Base-by-base conservation (phyloP, 345 rosid species). In the Populus simonii region DNA sequence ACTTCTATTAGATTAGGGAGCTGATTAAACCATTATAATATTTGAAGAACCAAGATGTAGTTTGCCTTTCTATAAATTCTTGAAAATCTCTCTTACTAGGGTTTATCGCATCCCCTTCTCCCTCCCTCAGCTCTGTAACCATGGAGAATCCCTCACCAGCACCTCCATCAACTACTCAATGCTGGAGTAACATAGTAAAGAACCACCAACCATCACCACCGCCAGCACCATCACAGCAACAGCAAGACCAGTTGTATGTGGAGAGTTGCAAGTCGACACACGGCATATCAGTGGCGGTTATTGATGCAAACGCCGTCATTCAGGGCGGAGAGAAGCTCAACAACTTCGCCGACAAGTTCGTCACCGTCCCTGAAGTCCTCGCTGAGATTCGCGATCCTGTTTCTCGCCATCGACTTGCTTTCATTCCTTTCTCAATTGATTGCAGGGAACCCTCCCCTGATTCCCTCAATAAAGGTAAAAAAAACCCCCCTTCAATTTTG, bases 251-350 rank as follows among this genome's bases (percentile, higher is more conserved):
- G 70, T 6, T 88, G 6, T 77, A 86, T 68, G 91, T 89, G 16
- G 88, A 85, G 51, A 86, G 86, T 87, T 92, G 97, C 89, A 87
- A 89, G 83, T 96, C 97, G 72, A 73, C 89, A 0, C 86, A 85
- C 33, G 98, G 99, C 23, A 88, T 96, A 75, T 85, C 94, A 1
- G 63, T 89, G 43, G 98, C 98, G 2, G 92, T 96, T 20, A 83
- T 96, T 27, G 99, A 96, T 57, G 97, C 99, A 33, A 96, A 96
- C 83, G 99, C 97, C 51, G 76, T 96, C 76, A 96, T 91, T 57
- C 83, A 89, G 25, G 97, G 97, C 22, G 81, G 88, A 0, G 92
- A 90, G 7, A 89, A 72, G 80, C 93, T 96, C 49, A 68, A 84
- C 36, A 61, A 74, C 84, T 80, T 84, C 63, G 91, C 99, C 35